These are phyloP conservation scores for Arthroderma sp. DNA, from an alignment of 2,329 filamentous ascomycete genomes.

Conservation along the genomic window DNA sequence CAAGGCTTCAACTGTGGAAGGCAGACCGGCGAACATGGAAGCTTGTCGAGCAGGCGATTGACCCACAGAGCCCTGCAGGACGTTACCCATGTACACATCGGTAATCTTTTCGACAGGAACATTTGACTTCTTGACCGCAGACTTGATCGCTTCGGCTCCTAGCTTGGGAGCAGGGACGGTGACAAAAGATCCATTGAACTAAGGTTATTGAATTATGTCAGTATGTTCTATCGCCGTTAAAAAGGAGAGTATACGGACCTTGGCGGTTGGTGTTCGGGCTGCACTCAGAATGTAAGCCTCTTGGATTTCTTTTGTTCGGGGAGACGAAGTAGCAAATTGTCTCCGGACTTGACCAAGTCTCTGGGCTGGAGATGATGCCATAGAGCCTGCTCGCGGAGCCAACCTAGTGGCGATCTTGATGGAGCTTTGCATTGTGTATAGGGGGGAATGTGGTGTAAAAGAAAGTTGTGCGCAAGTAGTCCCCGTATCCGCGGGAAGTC, in stretches of 20 bases:
- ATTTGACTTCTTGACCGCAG: conserved; percentile 72
- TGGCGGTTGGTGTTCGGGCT: conserved; percentile 76
- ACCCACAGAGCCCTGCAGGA: conserved; percentile 68
- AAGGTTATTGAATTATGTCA: neutral
- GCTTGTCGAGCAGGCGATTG: conserved; percentile 91
- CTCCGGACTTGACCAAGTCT: conserved; percentile 35
- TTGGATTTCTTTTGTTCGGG: conserved; percentile 52
- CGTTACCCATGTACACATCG: conserved; percentile 96
- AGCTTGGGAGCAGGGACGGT: conserved; percentile 76
- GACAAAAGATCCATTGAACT: conserved; percentile 92
- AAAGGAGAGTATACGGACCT: conserved; percentile 43
- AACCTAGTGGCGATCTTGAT: conserved; percentile 17
- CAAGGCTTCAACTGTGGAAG: conserved; percentile 67
- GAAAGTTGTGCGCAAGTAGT: no score
- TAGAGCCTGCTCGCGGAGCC: conserved; percentile 7
- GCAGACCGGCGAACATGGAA: conserved; percentile 71
- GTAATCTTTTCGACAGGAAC: conserved; percentile 69
- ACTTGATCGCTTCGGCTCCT: conserved; percentile 81
- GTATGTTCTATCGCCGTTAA: neutral
- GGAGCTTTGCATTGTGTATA: conserved; percentile 13
- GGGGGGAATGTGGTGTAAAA: neutral
- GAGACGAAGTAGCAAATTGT: conserved; percentile 40
- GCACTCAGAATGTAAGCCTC: conserved; percentile 92
- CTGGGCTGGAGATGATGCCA: conserved; percentile 17
- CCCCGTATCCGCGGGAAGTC: neutral